These are phyloP conservation scores for Calocybe indica DNA, from an alignment of 768 basidiomycete genomes.

Conservation along the genomic window DNA sequence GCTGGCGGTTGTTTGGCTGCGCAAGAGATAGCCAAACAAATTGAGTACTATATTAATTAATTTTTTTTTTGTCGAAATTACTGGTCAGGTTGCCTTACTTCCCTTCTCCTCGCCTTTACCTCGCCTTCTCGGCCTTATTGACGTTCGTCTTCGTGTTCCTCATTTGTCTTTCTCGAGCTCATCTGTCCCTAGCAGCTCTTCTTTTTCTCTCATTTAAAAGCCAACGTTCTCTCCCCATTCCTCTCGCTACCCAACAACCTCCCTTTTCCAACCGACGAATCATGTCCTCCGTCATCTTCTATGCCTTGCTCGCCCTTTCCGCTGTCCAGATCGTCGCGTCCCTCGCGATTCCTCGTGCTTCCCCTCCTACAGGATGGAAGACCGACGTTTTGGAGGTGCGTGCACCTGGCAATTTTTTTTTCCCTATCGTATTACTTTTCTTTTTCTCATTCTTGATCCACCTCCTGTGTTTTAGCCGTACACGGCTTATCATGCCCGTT, in stretches of 20 bases:
- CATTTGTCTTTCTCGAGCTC: constrained; percentile 15
- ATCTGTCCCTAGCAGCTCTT: constrained; percentile 24
- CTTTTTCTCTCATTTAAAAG: constrained; percentile 16
- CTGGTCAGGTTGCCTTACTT: no score
- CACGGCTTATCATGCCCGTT: constrained; percentile 52
- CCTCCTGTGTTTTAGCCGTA: constrained; percentile 32
- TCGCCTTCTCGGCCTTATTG: constrained; percentile 20
- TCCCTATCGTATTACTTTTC: not conserved
- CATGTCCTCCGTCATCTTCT: constrained; percentile 10
- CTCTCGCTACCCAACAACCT: constrained; percentile 23
- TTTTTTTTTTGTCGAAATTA: not conserved
- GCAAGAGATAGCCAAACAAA: no score
- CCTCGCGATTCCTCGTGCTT: constrained; percentile 32
- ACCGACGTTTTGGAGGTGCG: constrained; percentile 40
- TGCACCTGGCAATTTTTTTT: not conserved
- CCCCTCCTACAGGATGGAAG: constrained; percentile 37
- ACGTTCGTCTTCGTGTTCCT: constrained; percentile 23
- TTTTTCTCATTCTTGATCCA: constrained; percentile 2
- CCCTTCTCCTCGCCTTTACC: constrained; percentile 12
- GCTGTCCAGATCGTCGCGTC: constrained; percentile 33
- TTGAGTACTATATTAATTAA: no score
- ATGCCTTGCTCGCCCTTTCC: constrained; percentile 35
- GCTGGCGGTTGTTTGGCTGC: not conserved
- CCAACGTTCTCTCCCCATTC: constrained; percentile 10
- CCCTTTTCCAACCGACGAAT: constrained; percentile 4